These are phyloP conservation scores for Casuarina equisetifolia DNA, from an alignment of 306 rosid species.

Conservation along the genomic window DNA sequence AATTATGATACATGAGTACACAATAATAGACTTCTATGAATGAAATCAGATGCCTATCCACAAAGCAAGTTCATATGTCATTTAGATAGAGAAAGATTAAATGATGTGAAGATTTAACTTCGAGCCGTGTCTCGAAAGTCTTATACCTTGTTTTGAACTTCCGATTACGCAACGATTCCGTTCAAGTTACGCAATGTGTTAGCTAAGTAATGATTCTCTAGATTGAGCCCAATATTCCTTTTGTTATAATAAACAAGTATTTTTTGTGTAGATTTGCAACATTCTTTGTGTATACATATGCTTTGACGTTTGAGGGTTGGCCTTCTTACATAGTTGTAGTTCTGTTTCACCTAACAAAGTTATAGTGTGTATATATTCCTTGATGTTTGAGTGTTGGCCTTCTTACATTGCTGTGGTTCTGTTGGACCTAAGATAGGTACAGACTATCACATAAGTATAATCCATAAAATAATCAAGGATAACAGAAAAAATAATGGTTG, in stretches of 20 bases:
- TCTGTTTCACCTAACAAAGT: neutral
- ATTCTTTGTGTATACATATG: conserved; percentile 1
- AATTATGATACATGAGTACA: conserved; percentile 33
- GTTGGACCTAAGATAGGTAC: neutral
- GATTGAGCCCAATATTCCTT: neutral
- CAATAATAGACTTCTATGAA: conserved; percentile 25
- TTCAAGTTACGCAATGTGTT: conserved; percentile 23
- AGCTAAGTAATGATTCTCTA: conserved; percentile 30
- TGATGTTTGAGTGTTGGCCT: neutral
- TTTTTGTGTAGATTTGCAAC: neutral
- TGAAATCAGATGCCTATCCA: conserved; percentile 21
- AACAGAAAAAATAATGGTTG: neutral
- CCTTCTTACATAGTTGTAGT: conserved; percentile 15
- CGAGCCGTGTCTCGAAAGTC: conserved; percentile 28
- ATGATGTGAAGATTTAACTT: conserved; percentile 28
- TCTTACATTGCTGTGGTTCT: conserved; percentile 14
- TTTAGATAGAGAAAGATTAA: conserved; percentile 18
- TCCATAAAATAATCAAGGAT: conserved; percentile 1
- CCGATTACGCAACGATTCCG: conserved; percentile 30
- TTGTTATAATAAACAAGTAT: neutral
- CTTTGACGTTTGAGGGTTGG: neutral
- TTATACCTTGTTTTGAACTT: conserved; percentile 30
- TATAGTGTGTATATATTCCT: neutral
- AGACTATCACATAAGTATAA: neutral
- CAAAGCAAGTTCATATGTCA: conserved; percentile 28